Evolutionary conservation across 1,284 basidiomycete genomes (phyloP).

Genomic region (Testicularia cyperi): DNA sequence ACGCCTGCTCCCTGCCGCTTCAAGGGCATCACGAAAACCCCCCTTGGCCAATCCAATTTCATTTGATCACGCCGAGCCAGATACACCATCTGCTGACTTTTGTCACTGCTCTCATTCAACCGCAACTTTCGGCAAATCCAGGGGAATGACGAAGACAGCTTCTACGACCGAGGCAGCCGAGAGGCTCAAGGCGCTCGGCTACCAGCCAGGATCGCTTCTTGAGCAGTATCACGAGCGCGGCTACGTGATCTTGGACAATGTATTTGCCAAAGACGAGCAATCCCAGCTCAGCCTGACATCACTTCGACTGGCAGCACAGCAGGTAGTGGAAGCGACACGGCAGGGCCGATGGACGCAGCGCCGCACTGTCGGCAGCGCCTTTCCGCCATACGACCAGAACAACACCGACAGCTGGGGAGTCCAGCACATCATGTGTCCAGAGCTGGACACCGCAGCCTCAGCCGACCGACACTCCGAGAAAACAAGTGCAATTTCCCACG

Average conservation of each 20-base stretch:
- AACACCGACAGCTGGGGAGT: conserved; percentile 70
- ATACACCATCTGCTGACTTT: too few relatives aligned
- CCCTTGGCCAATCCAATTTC: too few relatives aligned
- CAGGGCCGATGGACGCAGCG: conserved; percentile 68
- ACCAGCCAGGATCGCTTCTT: conserved; percentile 19
- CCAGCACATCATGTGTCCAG: conserved; percentile 65
- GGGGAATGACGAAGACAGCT: too few relatives aligned
- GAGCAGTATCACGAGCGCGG: conserved; percentile 69
- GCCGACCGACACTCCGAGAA: neutral
- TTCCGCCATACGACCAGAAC: conserved; percentile 71
- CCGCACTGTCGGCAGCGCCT: conserved; percentile 76
- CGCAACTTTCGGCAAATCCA: too few relatives aligned
- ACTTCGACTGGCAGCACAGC: conserved; percentile 30
- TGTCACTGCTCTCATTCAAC: too few relatives aligned
- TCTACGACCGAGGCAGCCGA: conserved; percentile 1
- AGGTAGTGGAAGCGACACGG: conserved; percentile 67
- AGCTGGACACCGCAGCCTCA: conserved; percentile 63
- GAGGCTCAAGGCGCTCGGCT: conserved; percentile 9
- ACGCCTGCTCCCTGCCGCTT: too few relatives aligned
- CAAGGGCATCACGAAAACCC: too few relatives aligned
- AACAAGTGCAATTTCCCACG: neutral
- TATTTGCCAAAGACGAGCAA: conserved; percentile 62
- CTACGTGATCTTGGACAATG: conserved; percentile 70
- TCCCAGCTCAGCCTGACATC: conserved; percentile 14
- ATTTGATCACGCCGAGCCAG: too few relatives aligned